Evolutionary conservation across 2,329 filamentous ascomycete genomes (phyloP).

Genomic region (Zymoseptoria tritici): DNA sequence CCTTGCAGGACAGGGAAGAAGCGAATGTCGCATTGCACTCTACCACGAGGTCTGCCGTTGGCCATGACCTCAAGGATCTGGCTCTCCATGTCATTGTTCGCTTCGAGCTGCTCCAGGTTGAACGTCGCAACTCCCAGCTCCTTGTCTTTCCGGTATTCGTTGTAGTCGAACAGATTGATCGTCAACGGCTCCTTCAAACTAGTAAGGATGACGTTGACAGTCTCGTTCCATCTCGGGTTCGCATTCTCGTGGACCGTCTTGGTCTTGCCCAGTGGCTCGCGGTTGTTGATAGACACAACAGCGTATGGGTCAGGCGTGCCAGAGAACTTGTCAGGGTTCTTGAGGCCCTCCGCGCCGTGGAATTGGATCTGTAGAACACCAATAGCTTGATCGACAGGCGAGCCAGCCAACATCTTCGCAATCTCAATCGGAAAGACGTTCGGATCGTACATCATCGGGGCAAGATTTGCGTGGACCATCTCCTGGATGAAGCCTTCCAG

Average conservation of each 20-base stretch:
- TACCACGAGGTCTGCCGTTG: conserved; percentile 75
- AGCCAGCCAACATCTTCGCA: conserved; percentile 94
- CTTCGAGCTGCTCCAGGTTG: conserved; percentile 71
- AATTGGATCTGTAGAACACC: conserved; percentile 88
- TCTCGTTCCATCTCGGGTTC: conserved; percentile 93
- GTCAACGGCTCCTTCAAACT: conserved; percentile 84
- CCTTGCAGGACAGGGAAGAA: conserved; percentile 90
- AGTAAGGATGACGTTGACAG: conserved; percentile 88
- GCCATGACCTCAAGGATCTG: conserved; percentile 74
- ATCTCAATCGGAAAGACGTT: conserved; percentile 98
- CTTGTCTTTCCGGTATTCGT: conserved; percentile 94
- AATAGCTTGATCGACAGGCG: conserved; percentile 88
- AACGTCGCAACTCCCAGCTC: conserved; percentile 85
- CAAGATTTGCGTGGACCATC: conserved; percentile 87
- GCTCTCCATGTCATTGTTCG: conserved; percentile 71
- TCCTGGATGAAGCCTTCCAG: conserved; percentile 91
- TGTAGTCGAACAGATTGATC: conserved; percentile 82
- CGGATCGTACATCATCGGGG: conserved; percentile 95
- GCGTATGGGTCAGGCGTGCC: conserved; percentile 89
- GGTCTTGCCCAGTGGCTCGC: conserved; percentile 74
- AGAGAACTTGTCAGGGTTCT: conserved; percentile 90
- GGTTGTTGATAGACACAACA: conserved; percentile 74
- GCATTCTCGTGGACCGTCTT: conserved; percentile 79
- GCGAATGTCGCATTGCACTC: conserved; percentile 72
- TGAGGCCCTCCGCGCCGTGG: conserved; percentile 83